Evolutionary conservation across 2,329 filamentous ascomycete genomes (phyloP).

Genomic region (Corinectria fuckeliana): DNA sequence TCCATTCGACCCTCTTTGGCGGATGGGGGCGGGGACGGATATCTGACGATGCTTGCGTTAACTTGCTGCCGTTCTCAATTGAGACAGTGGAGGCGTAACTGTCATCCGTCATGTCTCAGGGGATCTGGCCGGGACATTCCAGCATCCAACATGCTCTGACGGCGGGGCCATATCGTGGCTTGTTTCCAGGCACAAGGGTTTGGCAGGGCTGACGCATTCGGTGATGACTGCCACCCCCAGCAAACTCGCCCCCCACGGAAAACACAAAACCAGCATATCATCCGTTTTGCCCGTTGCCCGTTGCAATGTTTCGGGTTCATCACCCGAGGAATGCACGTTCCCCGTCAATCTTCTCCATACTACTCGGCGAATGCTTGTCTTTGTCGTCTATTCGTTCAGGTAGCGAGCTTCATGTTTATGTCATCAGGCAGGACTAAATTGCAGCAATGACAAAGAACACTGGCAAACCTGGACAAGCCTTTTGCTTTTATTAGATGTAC

Average conservation of each 20-base stretch:
- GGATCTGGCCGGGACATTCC: constrained; percentile 22
- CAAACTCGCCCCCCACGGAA: constrained; percentile 26
- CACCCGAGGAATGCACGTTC: not conserved
- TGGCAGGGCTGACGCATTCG: constrained; percentile 19
- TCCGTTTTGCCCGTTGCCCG: not conserved
- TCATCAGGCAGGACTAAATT: no score
- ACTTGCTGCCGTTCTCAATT: constrained; percentile 9
- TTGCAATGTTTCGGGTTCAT: not conserved
- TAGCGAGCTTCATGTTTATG: no score
- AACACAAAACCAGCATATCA: constrained; percentile 5
- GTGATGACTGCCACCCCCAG: constrained; percentile 21
- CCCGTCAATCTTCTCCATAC: not conserved
- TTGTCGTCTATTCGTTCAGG: no score
- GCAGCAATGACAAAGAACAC: no score
- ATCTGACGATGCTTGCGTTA: constrained; percentile 27
- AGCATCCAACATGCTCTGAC: constrained; percentile 2
- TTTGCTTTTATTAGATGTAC: no score
- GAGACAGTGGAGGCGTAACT: constrained; percentile 15
- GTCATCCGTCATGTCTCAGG: not conserved
- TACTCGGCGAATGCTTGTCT: not conserved
- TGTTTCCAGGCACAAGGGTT: constrained; percentile 17
- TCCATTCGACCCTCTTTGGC: not conserved
- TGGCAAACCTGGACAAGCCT: no score
- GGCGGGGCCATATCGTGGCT: constrained; percentile 22
- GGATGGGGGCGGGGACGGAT: constrained; percentile 9